Evolutionary conservation across 306 rosid genomes (phyloP).

Genomic region (Prunus armeniaca): DNA sequence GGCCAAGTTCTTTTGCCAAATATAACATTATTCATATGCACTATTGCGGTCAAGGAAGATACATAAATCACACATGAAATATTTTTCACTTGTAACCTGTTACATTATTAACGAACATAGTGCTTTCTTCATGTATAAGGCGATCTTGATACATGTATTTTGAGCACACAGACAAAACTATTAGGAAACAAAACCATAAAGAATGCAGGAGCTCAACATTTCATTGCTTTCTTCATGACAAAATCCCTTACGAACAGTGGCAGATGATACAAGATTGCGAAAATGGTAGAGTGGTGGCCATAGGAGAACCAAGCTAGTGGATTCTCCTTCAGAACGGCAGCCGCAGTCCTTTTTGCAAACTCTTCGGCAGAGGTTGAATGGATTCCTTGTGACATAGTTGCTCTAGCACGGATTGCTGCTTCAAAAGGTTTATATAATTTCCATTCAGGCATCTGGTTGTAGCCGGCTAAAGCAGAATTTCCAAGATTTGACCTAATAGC

Average conservation of each 20-base stretch:
- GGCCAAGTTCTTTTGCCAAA: too few relatives aligned
- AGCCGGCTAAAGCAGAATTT: constrained; percentile 41
- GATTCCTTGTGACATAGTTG: constrained; percentile 46
- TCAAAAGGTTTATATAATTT: constrained; percentile 65
- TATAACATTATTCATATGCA: too few relatives aligned
- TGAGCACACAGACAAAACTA: neutral
- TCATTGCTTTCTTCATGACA: constrained; percentile 38
- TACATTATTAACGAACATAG: neutral
- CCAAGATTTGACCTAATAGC: constrained; percentile 76
- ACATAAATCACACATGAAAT: too few relatives aligned
- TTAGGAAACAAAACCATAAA: too few relatives aligned
- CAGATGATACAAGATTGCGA: constrained; percentile 67
- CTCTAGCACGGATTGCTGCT: constrained; percentile 56
- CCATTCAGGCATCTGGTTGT: constrained; percentile 71
- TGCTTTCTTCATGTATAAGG: neutral
- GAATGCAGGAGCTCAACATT: constrained; percentile 13
- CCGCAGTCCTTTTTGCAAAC: constrained; percentile 67
- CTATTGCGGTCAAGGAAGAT: too few relatives aligned
- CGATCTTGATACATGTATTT: neutral
- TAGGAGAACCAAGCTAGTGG: constrained; percentile 84
- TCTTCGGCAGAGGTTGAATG: constrained; percentile 69
- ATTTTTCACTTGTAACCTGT: too few relatives aligned
- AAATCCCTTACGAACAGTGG: constrained; percentile 68
- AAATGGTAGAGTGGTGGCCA: constrained; percentile 47
- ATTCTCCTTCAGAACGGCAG: constrained; percentile 55